A percentile compares a stretch with the other conserved stretches of the same genome.
Evolutionary conservation across 805 yeast genomes (phyloP).

Genomic region (Candida pseudofarinosa): DNA sequence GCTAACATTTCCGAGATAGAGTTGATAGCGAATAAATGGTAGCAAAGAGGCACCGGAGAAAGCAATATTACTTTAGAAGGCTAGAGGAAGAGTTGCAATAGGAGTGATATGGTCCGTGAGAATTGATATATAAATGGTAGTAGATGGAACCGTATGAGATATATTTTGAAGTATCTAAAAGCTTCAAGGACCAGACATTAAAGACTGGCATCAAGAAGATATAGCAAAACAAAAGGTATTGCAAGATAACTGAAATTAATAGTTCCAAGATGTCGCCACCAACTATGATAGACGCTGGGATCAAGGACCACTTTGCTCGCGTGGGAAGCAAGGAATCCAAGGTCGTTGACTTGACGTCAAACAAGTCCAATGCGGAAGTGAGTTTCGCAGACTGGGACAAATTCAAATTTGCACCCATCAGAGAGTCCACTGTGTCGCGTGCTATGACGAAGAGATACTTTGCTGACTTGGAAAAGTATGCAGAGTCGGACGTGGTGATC

Average conservation of each 20-base stretch:
- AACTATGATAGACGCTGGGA: constrained; percentile 21
- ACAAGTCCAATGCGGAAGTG: constrained; percentile 20
- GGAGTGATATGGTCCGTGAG: too few species aligned
- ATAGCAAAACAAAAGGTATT: too few species aligned
- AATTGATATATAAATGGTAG: too few species aligned
- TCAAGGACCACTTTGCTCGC: constrained; percentile 8
- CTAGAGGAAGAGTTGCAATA: too few species aligned
- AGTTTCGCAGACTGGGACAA: constrained; percentile 59
- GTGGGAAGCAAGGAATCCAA: constrained; percentile 2
- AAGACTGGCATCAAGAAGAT: too few species aligned
- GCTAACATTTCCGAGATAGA: neutral
- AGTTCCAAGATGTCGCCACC: constrained; percentile 38
- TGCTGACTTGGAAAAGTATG: constrained; percentile 66
- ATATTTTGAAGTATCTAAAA: too few species aligned
- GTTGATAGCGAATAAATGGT: neutral
- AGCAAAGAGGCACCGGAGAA: too few species aligned
- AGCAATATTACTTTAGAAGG: too few species aligned
- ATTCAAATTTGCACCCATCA: constrained; percentile 65
- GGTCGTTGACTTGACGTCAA: constrained; percentile 13
- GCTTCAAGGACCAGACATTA: too few species aligned
- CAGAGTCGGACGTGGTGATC: constrained; percentile 71
- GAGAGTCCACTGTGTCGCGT: constrained; percentile 75
- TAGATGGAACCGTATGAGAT: too few species aligned
- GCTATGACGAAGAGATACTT: constrained; percentile 78
- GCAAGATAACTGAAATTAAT: too few species aligned